Evolutionary conservation across 202 grass and related monocot species (phyloP).

Genomic region (Schoenoplectus triqueter): DNA sequence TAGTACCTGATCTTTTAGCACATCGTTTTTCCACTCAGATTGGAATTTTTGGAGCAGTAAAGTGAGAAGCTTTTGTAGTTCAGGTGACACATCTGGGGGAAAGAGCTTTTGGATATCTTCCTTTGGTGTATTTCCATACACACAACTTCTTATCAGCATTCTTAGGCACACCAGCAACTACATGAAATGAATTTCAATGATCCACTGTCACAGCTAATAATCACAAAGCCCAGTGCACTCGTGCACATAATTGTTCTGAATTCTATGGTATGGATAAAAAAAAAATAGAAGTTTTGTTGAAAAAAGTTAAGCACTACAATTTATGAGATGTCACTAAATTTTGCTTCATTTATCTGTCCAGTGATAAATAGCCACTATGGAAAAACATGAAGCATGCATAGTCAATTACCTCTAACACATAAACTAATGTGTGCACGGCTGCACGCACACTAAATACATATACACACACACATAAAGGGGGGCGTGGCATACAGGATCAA

Average conservation of each 20-base stretch:
- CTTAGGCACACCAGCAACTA: constrained; percentile 83
- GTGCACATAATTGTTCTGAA: not conserved
- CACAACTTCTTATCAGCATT: constrained; percentile 64
- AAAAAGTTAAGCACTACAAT: too few species aligned
- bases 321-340: too few species aligned
- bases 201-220: not conserved
- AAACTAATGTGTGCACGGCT: not conserved
- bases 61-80: constrained; percentile 75
- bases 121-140: constrained; percentile 50
- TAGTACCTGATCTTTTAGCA: constrained; percentile 64
- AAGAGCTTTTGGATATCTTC: constrained; percentile 74
- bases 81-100: constrained; percentile 59
- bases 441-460: too few species aligned
- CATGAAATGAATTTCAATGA: not conserved
- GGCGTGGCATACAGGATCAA: constrained; percentile 56
- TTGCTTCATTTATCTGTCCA: not conserved
- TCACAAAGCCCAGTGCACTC: not conserved
- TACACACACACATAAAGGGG: not conserved
- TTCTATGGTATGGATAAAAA: too few species aligned
- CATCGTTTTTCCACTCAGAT: constrained; percentile 69
- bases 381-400: not conserved
- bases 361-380: not conserved
- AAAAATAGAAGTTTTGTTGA: too few species aligned
- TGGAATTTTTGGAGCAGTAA: constrained; percentile 95
- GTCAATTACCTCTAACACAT: not conserved